A percentile compares a stretch with the other conserved stretches of the same genome.
Conservation (phyloP, 1,284 basidiomycete species). For the Ceratorhiza oryzae-sativae region DNA sequence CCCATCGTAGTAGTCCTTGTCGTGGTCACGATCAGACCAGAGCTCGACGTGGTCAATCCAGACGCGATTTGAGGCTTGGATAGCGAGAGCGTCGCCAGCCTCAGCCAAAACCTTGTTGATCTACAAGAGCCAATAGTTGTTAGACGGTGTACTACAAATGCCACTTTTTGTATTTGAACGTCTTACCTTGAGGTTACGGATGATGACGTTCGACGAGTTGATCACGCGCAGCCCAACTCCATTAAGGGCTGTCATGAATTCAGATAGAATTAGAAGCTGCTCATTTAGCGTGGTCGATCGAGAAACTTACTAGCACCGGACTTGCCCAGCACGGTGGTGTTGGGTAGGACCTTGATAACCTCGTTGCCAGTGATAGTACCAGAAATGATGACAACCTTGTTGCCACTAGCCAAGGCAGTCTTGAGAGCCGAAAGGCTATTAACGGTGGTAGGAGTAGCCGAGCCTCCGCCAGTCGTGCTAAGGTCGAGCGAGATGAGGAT, state of each 20-base stretch:
- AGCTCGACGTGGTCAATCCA: conserved; percentile 41
- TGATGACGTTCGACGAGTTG: conserved; percentile 56
- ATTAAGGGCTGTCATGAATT: conserved; percentile 46
- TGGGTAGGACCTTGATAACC: conserved; percentile 55
- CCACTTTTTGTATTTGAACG: conserved; percentile 39
- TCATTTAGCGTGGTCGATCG: not conserved
- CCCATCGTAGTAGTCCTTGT: conserved; percentile 41
- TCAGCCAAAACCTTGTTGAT: conserved; percentile 28
- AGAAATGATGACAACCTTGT: conserved; percentile 58
- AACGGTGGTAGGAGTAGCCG: conserved; percentile 49
- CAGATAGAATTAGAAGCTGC: not conserved
- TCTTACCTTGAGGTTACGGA: conserved; percentile 59
- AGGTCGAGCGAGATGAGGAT: not conserved
- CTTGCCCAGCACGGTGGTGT: conserved; percentile 55
- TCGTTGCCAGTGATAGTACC: conserved; percentile 56
- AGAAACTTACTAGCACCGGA: conserved; percentile 44
- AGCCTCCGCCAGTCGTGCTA: conserved; percentile 36
- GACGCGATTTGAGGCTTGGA: conserved; percentile 29
- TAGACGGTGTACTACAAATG: too few relatives aligned
- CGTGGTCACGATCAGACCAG: conserved; percentile 34
- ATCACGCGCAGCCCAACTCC: conserved; percentile 57
- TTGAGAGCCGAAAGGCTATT: conserved; percentile 56
- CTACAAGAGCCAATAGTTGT: not conserved
- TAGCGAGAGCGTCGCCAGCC: conserved; percentile 34
- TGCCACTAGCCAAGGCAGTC: conserved; percentile 53